These are phyloP conservation scores for Phytophthora litchii DNA, from an alignment of 352 stramenopile species.

Conservation along the genomic window DNA sequence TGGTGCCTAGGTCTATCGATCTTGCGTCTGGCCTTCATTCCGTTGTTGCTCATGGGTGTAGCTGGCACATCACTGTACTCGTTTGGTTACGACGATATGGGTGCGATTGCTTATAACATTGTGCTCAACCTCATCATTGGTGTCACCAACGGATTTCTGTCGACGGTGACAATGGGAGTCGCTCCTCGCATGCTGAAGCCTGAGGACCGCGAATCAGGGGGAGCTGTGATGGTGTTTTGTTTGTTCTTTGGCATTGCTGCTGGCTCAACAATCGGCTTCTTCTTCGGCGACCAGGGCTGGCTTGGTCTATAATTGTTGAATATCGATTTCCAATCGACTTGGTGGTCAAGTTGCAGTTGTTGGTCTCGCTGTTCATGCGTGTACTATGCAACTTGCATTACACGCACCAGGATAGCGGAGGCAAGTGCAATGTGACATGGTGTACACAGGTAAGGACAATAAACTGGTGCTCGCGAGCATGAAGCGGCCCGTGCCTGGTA, in stretches of 20 bases:
- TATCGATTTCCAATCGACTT: too few relatives aligned
- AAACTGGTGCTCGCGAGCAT: too few relatives aligned
- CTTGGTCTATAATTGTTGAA: constrained; percentile 40
- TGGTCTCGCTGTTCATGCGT: not conserved
- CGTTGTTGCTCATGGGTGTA: constrained; percentile 62
- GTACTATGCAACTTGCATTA: too few relatives aligned
- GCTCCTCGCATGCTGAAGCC: constrained; percentile 54
- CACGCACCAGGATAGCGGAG: too few relatives aligned
- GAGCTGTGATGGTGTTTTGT: constrained; percentile 62
- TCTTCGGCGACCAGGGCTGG: constrained; percentile 53
- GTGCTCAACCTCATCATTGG: constrained; percentile 58
- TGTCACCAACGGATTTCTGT: constrained; percentile 58
- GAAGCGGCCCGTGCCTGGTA: too few relatives aligned
- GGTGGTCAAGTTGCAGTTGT: constrained; percentile 7
- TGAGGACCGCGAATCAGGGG: constrained; percentile 61
- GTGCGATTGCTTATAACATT: constrained; percentile 46
- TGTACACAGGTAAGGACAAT: too few relatives aligned
- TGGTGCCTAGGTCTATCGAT: constrained; percentile 45
- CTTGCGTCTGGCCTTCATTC: constrained; percentile 55
- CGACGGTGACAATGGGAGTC: constrained; percentile 66
- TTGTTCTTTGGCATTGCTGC: constrained; percentile 59
- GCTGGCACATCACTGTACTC: constrained; percentile 56
- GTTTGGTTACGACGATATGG: constrained; percentile 40
- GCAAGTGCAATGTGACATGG: too few relatives aligned
- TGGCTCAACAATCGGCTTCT: constrained; percentile 56